Evolutionary conservation across 257 asterid genomes (phyloP).

Genomic region (Anisodus tanguticus): DNA sequence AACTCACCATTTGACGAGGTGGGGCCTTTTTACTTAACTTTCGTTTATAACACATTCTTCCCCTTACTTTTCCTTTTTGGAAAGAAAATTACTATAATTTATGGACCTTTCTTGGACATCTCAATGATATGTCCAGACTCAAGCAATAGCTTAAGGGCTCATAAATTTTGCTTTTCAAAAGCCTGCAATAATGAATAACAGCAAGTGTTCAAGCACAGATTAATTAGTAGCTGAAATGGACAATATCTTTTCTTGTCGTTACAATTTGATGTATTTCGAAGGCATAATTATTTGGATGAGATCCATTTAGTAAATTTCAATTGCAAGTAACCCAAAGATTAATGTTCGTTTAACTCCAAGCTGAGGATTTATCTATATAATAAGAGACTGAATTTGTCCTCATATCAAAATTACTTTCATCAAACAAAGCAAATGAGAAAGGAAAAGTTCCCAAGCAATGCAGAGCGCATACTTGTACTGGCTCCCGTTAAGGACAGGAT

Average conservation of each 20-base stretch:
- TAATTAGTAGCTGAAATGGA: neutral
- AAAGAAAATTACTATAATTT: neutral
- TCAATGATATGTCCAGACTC: neutral
- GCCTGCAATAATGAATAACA: neutral
- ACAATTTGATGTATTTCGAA: neutral
- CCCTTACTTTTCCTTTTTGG: neutral
- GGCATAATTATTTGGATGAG: slow-evolving; percentile 14
- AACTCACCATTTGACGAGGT: neutral
- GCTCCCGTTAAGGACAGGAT: neutral
- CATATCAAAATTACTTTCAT: slow-evolving; percentile 17
- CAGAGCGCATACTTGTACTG: slow-evolving; percentile 15
- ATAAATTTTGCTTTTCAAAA: neutral
- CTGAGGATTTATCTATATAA: slow-evolving; percentile 16
- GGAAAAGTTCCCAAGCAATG: slow-evolving; percentile 20
- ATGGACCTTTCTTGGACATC: neutral
- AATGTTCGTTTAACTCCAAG: neutral
- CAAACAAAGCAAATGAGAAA: slow-evolving; percentile 8
- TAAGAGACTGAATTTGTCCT: slow-evolving; percentile 15
- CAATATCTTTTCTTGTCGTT: neutral
- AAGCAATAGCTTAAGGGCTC: neutral
- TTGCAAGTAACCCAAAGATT: neutral
- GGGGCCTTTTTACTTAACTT: neutral
- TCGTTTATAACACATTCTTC: neutral
- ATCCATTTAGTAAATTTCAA: neutral
- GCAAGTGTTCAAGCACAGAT: neutral